Conservation (phyloP, 2,329 filamentous ascomycete species). For the Pyricularia sp. region DNA sequence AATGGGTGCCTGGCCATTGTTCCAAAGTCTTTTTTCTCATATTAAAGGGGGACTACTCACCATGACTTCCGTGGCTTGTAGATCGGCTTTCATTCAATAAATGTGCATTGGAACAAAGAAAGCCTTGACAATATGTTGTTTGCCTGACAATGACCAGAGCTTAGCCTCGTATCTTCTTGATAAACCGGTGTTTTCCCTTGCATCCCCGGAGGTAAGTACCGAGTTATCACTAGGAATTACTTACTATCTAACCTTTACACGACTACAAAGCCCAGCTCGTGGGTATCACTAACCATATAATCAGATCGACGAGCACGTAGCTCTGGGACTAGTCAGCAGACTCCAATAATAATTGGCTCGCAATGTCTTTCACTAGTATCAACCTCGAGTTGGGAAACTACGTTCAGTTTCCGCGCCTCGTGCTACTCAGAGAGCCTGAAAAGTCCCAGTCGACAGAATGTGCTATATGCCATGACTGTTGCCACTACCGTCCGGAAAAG, state of each 20-base stretch:
- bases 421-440: background rate
- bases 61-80: background rate
- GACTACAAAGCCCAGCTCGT: background rate
- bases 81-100: background rate
- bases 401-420: background rate
- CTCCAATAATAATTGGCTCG: background rate
- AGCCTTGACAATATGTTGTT: background rate
- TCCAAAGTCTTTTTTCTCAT: background rate
- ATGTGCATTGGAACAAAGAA: background rate
- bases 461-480: background rate
- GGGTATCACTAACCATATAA: background rate
- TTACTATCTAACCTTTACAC: background rate
- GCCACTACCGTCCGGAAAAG: background rate
- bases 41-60: background rate
- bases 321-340: background rate
- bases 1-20: background rate
- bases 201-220: background rate
- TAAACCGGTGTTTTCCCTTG: background rate
- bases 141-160: background rate
- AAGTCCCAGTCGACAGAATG: background rate
- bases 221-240: background rate
- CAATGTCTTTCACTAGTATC: background rate
- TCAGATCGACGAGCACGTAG: background rate
- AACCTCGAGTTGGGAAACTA: background rate
- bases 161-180: background rate